Base-by-base conservation (phyloP, 2,329 filamentous ascomycete species). In the Fusarium dlaminii region DNA sequence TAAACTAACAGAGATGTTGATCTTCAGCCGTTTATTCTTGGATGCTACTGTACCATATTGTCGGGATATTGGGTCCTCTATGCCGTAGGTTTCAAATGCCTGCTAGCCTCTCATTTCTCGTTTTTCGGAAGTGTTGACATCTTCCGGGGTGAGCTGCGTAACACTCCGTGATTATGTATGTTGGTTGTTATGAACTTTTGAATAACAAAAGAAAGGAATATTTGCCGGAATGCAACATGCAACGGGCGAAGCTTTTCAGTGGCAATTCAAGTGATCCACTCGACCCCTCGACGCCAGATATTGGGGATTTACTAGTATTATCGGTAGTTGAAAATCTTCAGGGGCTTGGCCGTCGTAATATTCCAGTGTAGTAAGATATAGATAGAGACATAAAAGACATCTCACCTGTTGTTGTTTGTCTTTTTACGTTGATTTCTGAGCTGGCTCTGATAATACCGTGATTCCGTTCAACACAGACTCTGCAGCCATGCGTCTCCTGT, bases 401-500 rank as follows among this genome's bases (percentile, higher is more conserved):
- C 30, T 20, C 13, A n/a, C 27, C 15, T 22, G 6, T 34, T 51
- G 43, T 18, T 6, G 8, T 29, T 45, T 3, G 29, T 17, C 17
- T 45, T 46, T 37, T 9, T n/a, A 13, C 8, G 5, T 18, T 42
- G 46, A 30, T 51, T 34, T 18, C 22, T 32, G 29, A 43, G 24
- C 51, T 71, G 61, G 43, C n/a, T 13, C 22, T 62, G 48, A 27
- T 39, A 34, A 30, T 45, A 12, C 36, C n/a, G n/a, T 18, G 22
- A 27, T n/a, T 29, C 20, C 18, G 8, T 36, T n/a, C 15, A 22
- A 29, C 49, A 14, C 22, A 40, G 8, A 11, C 24, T 27, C 18
- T n/a, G 17, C 30, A 67, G 32, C 32, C 63, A 74, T 74, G 72
- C 72, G 59, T 72, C 57, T 74, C 20, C 17, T 72, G 27, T 55